A percentile compares a stretch with the other conserved stretches of the same genome.
Evolutionary conservation across 495 filamentous ascomycete species (phyloP).

Genomic region (Penicillium nucicola): DNA sequence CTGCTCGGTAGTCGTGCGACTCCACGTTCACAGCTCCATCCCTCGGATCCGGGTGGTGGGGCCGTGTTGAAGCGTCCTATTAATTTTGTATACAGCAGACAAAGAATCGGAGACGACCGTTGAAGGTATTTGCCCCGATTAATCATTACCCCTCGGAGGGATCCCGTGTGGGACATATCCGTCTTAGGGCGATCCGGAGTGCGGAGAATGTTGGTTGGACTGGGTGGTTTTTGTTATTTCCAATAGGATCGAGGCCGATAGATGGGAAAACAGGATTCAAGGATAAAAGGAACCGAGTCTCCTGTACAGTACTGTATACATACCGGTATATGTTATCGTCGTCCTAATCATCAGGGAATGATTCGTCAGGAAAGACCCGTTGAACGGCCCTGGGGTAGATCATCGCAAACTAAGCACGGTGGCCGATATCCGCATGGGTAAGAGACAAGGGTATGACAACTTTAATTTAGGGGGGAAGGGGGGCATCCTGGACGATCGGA

Average conservation of each 20-base stretch:
- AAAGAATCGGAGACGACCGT: background rate
- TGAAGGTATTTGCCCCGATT: background rate
- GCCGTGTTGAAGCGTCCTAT: slow-evolving; percentile 24
- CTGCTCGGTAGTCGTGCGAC: background rate
- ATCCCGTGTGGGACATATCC: slow-evolving; percentile 1
- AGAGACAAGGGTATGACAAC: slow-evolving; percentile 25
- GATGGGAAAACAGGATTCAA: background rate
- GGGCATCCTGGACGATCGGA: background rate
- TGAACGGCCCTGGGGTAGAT: slow-evolving; percentile 21
- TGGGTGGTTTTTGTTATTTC: background rate
- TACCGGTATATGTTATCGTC: no score
- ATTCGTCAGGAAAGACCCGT: slow-evolving; percentile 9
- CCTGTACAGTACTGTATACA: no score
- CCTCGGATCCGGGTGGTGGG: slow-evolving; percentile 36
- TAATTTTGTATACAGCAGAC: background rate
- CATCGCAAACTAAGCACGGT: slow-evolving; percentile 19
- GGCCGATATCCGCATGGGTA: slow-evolving; percentile 16
- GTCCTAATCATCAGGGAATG: background rate
- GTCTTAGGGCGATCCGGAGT: slow-evolving; percentile 9
- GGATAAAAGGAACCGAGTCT: no score
- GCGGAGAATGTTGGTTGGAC: slow-evolving; percentile 13
- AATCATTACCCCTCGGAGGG: slow-evolving; percentile 8
- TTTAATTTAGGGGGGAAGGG: slow-evolving; percentile 18
- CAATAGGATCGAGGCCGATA: background rate
- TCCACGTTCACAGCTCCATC: slow-evolving; percentile 11